Evolutionary conservation across 1,284 basidiomycete genomes (phyloP).

Genomic region (Neolentinus lepideus): DNA sequence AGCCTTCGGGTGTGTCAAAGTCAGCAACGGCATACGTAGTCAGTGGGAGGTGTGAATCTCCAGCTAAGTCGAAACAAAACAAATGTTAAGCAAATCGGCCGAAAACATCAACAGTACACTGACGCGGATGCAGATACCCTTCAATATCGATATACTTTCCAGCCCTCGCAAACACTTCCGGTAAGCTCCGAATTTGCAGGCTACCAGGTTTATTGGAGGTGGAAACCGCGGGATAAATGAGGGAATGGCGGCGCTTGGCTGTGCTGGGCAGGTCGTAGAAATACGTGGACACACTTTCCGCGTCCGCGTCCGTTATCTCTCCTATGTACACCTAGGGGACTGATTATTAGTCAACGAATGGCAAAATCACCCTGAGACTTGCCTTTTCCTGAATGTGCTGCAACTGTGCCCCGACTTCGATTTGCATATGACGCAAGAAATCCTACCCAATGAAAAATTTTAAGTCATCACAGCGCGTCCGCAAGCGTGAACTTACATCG

Average conservation of each 20-base stretch:
- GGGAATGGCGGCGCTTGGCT: constrained; percentile 59
- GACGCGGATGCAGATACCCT: constrained; percentile 47
- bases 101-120: constrained; percentile 12
- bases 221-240: constrained; percentile 47
- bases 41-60: constrained; percentile 29
- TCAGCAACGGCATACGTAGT: constrained; percentile 76
- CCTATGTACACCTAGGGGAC: constrained; percentile 54
- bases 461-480: background rate
- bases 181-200: constrained; percentile 45
- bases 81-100: background rate
- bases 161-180: constrained; percentile 37
- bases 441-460: constrained; percentile 33
- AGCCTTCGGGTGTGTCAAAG: constrained; percentile 60
- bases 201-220: constrained; percentile 23
- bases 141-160: constrained; percentile 19
- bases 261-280: constrained; percentile 88
- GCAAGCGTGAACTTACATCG: constrained; percentile 38
- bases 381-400: constrained; percentile 71
- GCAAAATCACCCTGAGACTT: constrained; percentile 8
- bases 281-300: constrained; percentile 53
- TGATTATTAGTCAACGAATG: background rate
- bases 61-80: background rate
- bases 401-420: constrained; percentile 53
- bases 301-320: constrained; percentile 49
- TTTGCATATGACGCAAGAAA: constrained; percentile 60